Percentiles rank a stretch among this genome's conserved stretches.
Conservation (phyloP, 2,329 filamentous ascomycete genomes). For the Parafenestella ontariensis region DNA sequence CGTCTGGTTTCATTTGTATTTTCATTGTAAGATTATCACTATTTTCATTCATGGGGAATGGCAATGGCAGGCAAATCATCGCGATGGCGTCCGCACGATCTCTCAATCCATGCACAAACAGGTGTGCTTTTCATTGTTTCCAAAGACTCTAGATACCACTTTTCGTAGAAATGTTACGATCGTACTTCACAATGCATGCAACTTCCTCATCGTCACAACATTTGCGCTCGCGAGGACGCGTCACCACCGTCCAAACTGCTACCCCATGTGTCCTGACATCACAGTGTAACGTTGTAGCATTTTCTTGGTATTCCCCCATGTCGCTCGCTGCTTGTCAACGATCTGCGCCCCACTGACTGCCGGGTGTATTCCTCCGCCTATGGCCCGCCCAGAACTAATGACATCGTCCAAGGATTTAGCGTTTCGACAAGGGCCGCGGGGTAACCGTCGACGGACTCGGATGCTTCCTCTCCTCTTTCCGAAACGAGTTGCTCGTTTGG, state of each 20-base stretch:
- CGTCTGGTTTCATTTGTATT: constrained; percentile 4
- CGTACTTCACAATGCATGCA: neutral
- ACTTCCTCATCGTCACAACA: neutral
- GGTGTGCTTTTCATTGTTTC: too few species aligned
- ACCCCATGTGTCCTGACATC: neutral
- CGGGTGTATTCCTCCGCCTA: neutral
- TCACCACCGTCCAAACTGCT: neutral
- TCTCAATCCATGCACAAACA: too few species aligned
- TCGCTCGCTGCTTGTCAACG: neutral
- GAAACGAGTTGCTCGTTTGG: neutral
- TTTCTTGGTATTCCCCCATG: neutral
- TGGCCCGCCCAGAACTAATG: constrained; percentile 2
- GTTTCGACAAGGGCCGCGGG: too few species aligned
- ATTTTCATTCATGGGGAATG: neutral
- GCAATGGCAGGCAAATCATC: constrained; percentile 4
- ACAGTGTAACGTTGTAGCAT: neutral
- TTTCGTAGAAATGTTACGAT: constrained; percentile 6
- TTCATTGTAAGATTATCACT: neutral
- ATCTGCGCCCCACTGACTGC: neutral
- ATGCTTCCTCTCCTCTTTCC: neutral
- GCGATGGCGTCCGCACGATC: constrained; percentile 13
- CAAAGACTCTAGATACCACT: constrained; percentile 11
- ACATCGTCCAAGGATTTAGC: constrained; percentile 6
- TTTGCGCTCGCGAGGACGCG: too few species aligned
- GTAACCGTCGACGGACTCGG: too few species aligned